Evolutionary conservation across 345 rosid genomes (phyloP), one percentile per base, ranked within the genome.

Genomic region (Populus davidiana): DNA sequence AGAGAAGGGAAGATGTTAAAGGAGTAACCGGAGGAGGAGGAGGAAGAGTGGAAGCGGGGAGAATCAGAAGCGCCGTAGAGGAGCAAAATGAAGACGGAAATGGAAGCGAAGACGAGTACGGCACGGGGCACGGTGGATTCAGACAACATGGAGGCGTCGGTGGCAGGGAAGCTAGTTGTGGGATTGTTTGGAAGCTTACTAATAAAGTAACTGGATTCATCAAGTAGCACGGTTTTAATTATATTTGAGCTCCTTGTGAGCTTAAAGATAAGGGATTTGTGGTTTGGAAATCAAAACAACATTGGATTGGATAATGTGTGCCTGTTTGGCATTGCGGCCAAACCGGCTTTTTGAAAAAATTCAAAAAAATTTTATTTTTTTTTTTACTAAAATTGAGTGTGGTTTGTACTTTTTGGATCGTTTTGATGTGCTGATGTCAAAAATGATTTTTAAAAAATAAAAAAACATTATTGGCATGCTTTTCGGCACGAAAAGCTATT

Each of bases 31-130:
- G 69, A 35, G 31, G 82, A 62, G 7, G 44, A 41, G 8, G 82
- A 62, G 5, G 44, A 41, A 6, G 56, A 27, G 65, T 74, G 70
- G 78, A 61, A 76, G 38, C 81, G 68, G 38, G 80, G 77, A 21
- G 85, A 89, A 76, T 73, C 82, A 12, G 70, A 44, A 50, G 69
- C 76, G 36, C 78, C 71, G 77, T 85, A 82, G 71, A 88, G 75
- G 47, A 87, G 62, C 78, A 87, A 75, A 72, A 66, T 71, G 14
- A 76, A 81, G 44, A 81, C n/a, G 50, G 79, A 72, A 41, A 85
- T 5, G 70, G 77, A 35, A 56, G 70, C 71, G 6, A 85, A 36
- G 74, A 82, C 31, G 6, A 83, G n/a, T 6, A 79, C 73, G 27
- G 79, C 72, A 23, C 85, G 87, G 49, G 77, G 73, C 11, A 67